Base-by-base conservation (phyloP, 2,329 filamentous ascomycete genomes). In the Aspergillus spinulosporus region DNA sequence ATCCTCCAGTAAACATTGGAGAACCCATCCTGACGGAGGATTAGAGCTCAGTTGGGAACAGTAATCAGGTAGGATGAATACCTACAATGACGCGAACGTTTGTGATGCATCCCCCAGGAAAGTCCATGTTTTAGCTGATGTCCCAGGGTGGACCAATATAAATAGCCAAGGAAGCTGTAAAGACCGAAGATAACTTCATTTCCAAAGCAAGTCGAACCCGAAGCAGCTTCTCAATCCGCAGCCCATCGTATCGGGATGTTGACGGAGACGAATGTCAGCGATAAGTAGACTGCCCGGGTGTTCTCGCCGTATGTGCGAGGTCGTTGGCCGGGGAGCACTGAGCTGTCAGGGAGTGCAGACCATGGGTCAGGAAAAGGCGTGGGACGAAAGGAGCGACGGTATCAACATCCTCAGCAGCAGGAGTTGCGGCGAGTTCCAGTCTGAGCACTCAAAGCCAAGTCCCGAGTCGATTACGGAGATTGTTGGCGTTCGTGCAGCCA, bases 1-100 rank as follows among this genome's bases (percentile, higher is more conserved):
- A 75, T 71, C 61, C 73, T 74, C 73, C 74, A 77, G 54, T 76
- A 70, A 26, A 76, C 72, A 36, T 66, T 72, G 59, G 72, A 74
- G 64, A 75, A 76, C 34, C 72, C 73, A 68, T 76, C 73, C 74
- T 77, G 47, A 12, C 8, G 11, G 34, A 8, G 34, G 9, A 37
- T 40, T 29, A n/a, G 8, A 32, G 37, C 8, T 73, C 64, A 72
- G 36, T 26, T 28, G 53, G 28, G 21, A 21, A 21, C 37, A n/a
- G 32, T n/a, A 28, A 28, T 34, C 47, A 26, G 29, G 42, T 32
- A 49, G n/a, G 28, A 39, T 49, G 26, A 36, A 56, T 43, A 69
- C 75, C 63, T 69, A 77, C 75, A 66, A 76, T 72, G 53, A 71
- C 65, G 64, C 69, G 71, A 61, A 76, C 66, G 60, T 76, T 77